A percentile compares a stretch with the other conserved stretches of the same genome.
These are phyloP conservation scores for Solanum hybrid DNA, from an alignment of 305 asterid genomes.

Conservation along the genomic window DNA sequence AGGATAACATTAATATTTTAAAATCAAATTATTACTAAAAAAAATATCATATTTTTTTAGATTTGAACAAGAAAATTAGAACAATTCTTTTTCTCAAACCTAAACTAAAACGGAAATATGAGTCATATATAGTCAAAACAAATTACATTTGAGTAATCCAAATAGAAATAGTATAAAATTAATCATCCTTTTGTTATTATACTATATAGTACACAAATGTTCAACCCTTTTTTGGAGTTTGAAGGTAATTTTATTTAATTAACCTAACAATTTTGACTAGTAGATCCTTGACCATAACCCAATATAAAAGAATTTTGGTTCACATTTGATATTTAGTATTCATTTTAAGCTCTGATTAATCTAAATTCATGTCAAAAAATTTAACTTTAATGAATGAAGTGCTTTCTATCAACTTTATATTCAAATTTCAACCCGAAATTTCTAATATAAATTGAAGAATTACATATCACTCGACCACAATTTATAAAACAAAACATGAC, in stretches of 20 bases:
- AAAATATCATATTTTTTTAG: neutral
- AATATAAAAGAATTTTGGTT: neutral
- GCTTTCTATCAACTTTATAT: neutral
- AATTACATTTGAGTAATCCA: neutral
- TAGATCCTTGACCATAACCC: neutral
- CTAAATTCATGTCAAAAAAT: accelerated
- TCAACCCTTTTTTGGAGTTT: neutral
- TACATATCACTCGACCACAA: neutral
- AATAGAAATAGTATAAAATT: neutral
- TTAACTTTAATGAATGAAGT: neutral
- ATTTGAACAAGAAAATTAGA: neutral
- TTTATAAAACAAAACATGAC: neutral
- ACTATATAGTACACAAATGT: neutral
- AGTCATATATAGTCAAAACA: neutral
- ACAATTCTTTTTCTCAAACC: neutral
- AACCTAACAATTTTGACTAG: neutral
- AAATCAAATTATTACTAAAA: too few species aligned
- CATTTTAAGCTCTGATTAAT: neutral
- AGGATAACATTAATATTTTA: too few species aligned
- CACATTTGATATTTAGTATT: neutral
- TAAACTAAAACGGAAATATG: neutral
- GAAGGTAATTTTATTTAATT: neutral
- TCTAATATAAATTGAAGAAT: neutral
- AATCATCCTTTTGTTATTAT: neutral
- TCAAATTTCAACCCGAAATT: neutral